Percentiles rank a stretch among this genome's conserved stretches.
phyloP scores from a whole-genome alignment of 140 eudicot species.

The Oenanthe javanica region DNA sequence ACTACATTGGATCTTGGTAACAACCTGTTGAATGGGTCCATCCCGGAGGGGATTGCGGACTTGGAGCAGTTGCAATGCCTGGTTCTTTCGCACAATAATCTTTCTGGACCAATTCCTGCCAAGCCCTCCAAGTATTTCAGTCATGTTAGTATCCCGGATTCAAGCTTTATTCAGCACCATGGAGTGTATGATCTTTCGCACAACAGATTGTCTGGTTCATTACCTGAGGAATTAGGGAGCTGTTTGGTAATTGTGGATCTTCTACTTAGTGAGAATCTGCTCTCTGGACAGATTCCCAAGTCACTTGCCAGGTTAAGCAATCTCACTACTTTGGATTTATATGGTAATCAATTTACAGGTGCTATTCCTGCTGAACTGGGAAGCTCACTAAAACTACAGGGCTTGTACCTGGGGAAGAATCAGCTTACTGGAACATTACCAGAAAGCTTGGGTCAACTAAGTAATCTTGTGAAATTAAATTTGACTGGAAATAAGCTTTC shows the following conservation, averaged over 20 bases:
- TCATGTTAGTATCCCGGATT: constrained; percentile 56
- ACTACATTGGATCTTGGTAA: constrained; percentile 61
- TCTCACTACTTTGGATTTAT: constrained; percentile 53
- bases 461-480: constrained; percentile 55
- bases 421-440: constrained; percentile 53
- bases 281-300: constrained; percentile 51
- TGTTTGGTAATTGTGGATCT: constrained; percentile 66
- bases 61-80: constrained; percentile 60
- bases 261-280: constrained; percentile 42
- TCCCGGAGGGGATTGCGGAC: constrained; percentile 41
- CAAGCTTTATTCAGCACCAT: constrained; percentile 69
- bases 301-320: constrained; percentile 42
- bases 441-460: constrained; percentile 40
- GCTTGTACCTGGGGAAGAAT: constrained; percentile 57
- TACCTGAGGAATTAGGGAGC: constrained; percentile 57
- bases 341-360: constrained; percentile 48
- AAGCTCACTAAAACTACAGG: constrained; percentile 38
- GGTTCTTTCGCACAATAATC: constrained; percentile 55
- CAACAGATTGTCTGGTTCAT: constrained; percentile 47
- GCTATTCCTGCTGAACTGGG: constrained; percentile 44
- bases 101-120: constrained; percentile 62
- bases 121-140: constrained; percentile 39
- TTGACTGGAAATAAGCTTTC: constrained; percentile 41
- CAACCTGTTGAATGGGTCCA: constrained; percentile 44
- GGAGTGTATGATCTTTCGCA: constrained; percentile 70